Conservation (phyloP, 495 filamentous ascomycete genomes). For the Neurospora intermedia region DNA sequence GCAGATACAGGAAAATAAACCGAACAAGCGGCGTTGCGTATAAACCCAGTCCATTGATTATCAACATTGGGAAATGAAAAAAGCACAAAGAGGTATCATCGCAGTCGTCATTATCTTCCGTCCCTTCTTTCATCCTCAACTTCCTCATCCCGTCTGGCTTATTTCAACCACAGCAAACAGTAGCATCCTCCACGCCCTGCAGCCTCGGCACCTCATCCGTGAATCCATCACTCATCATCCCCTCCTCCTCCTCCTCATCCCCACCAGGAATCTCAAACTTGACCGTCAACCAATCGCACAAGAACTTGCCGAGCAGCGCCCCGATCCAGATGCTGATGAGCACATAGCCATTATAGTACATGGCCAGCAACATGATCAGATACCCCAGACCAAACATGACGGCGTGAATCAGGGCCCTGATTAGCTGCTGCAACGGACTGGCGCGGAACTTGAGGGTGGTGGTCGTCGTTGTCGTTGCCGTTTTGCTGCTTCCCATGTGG, state of each 20-base stretch:
- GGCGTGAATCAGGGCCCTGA: conserved; percentile 38
- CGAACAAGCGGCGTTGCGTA: background rate
- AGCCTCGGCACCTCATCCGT: background rate
- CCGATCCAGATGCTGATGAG: conserved; percentile 48
- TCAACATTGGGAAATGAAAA: background rate
- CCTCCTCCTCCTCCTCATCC: background rate
- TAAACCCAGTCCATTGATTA: background rate
- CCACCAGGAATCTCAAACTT: background rate
- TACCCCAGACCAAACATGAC: conserved; percentile 44
- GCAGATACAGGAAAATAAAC: background rate
- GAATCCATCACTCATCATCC: background rate
- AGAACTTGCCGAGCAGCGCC: conserved; percentile 35
- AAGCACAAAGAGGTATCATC: background rate
- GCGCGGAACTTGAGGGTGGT: conserved; percentile 30
- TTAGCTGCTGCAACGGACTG: conserved; percentile 34
- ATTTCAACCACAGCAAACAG: conserved; percentile 21
- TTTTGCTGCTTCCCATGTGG: background rate
- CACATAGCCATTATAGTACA: conserved; percentile 47
- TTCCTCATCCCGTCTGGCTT: too few species aligned
- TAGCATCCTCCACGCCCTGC: conserved; percentile 14
- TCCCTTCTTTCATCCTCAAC: background rate
- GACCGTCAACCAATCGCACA: conserved; percentile 32
- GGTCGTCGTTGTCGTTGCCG: background rate
- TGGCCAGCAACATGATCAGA: conserved; percentile 47
- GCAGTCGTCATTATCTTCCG: background rate